Percentiles rank a stretch among this genome's conserved stretches.
Conservation (phyloP, 2,329 filamentous ascomycete species). For the Fusarium torreyae region DNA sequence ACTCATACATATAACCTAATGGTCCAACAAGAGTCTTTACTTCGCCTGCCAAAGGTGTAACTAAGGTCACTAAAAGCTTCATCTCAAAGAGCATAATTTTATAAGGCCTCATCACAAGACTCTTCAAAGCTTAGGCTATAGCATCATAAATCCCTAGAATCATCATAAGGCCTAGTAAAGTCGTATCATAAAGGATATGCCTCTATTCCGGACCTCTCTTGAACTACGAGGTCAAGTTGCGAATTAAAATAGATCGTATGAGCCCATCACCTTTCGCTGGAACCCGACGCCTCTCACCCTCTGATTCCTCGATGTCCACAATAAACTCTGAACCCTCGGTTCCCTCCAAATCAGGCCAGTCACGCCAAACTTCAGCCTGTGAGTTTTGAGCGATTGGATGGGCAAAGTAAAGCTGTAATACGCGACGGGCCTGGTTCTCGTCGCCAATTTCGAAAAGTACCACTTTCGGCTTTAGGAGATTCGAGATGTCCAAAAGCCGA, state of each 20-base stretch:
- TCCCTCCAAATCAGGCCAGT: slow-evolving; percentile 68
- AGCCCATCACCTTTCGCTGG: slow-evolving; percentile 63
- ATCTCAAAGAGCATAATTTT: too few species aligned
- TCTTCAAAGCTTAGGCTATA: too few species aligned
- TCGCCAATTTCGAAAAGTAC: slow-evolving; percentile 82
- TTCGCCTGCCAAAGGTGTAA: too few species aligned
- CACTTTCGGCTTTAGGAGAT: slow-evolving; percentile 64
- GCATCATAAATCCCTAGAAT: too few species aligned
- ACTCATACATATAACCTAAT: not conserved
- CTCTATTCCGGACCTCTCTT: too few species aligned
- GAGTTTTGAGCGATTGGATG: slow-evolving; percentile 51
- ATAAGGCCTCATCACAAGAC: too few species aligned
- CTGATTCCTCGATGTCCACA: slow-evolving; percentile 43
- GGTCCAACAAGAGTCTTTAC: too few species aligned
- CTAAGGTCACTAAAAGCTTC: too few species aligned
- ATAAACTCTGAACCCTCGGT: slow-evolving; percentile 47
- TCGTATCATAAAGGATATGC: too few species aligned
- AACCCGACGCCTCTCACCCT: slow-evolving; percentile 48
- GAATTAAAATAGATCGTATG: slow-evolving; percentile 60
- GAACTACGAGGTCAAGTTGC: not conserved
- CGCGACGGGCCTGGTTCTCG: slow-evolving; percentile 75
- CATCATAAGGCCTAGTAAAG: too few species aligned
- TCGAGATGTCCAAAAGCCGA: slow-evolving; percentile 71
- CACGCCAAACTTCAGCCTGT: slow-evolving; percentile 78
- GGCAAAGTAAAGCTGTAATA: slow-evolving; percentile 65